Evolutionary conservation across 768 basidiomycete genomes (phyloP), one percentile per base, ranked within the genome.

Genomic region (Russula abietina): DNA sequence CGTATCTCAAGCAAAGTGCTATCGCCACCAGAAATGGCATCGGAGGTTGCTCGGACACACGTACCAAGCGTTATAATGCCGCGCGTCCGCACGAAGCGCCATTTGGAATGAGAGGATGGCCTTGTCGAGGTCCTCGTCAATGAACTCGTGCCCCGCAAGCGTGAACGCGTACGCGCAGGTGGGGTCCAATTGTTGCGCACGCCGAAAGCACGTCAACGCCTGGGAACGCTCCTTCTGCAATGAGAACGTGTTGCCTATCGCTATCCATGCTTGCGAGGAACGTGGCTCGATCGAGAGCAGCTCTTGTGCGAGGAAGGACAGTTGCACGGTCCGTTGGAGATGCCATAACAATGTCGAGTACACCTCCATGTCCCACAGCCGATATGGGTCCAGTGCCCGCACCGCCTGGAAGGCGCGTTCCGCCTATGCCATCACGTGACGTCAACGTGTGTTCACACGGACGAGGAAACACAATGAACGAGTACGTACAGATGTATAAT

Each of bases 51-150:
- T 60, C 24, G 51, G 58, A 6, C 19, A 5, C 45, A 80, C 91
- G 73, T 74, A 97, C 97, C 97, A 98, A 58, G 97, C 97, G 76
- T 97, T 96, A 76, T 98, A 99, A 76, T 97, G 93, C 75, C 92
- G 86, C 70, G 84, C 77, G 78, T 98, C 94, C 62, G 89, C 87
- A 75, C 91, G 85, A 74, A 99, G 80, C 43, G 96, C 96, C 60
- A 84, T 86, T 73, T 97, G 86, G 73, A 95, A 99, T 78, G 91
- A 95, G 64, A 82, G 84, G 67, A 95, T 86, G 41, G 95, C 94
- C 74, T 88, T 87, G 70, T 96, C 91, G 67, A 93, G 79, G 78
- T 98, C 93, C 70, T 98, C 96, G 75, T 98, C 91, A 69, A 98
- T 85, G 33, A 88, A 91, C 80, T 99, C 97, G 74, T 98, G 95